These are phyloP conservation scores for Excoecaria cochinchinensis DNA, from an alignment of 345 rosid species.

Conservation along the genomic window DNA sequence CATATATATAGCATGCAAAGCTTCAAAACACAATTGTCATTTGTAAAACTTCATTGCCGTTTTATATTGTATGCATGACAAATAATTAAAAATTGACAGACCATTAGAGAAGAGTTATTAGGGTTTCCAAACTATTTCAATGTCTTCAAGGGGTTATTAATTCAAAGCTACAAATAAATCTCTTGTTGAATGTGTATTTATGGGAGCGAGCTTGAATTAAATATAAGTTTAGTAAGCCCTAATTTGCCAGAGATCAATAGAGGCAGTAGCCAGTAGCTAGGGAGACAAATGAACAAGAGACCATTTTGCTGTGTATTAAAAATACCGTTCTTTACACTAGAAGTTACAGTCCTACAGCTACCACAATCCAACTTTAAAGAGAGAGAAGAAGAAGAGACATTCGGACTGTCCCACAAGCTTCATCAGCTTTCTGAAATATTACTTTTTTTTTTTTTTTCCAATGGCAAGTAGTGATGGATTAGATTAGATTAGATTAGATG, in stretches of 20 bases:
- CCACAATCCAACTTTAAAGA: neutral
- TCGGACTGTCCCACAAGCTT: conserved; percentile 36
- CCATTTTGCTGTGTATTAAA: conserved; percentile 1
- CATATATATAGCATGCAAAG: neutral
- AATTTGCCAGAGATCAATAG: no score
- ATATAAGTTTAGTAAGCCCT: no score
- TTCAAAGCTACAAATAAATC: no score
- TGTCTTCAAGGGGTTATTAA: no score
- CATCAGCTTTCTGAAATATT: conserved; percentile 17
- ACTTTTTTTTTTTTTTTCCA: neutral
- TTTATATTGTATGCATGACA: no score
- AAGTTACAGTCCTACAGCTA: neutral
- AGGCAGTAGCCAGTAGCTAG: neutral
- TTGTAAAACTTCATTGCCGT: no score
- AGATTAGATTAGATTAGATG: conserved; percentile 25
- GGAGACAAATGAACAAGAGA: conserved; percentile 22
- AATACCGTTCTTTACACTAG: neutral
- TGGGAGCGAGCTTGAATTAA: no score
- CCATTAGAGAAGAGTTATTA: no score
- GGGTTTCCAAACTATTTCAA: no score
- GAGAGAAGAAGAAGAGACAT: conserved; percentile 14
- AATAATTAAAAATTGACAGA: no score
- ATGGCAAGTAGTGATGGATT: conserved; percentile 14
- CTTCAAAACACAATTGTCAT: no score
- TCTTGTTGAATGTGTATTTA: no score